Evolutionary conservation across 2,329 filamentous ascomycete species (phyloP).

Genomic region (Furcasterigmium furcatum): DNA sequence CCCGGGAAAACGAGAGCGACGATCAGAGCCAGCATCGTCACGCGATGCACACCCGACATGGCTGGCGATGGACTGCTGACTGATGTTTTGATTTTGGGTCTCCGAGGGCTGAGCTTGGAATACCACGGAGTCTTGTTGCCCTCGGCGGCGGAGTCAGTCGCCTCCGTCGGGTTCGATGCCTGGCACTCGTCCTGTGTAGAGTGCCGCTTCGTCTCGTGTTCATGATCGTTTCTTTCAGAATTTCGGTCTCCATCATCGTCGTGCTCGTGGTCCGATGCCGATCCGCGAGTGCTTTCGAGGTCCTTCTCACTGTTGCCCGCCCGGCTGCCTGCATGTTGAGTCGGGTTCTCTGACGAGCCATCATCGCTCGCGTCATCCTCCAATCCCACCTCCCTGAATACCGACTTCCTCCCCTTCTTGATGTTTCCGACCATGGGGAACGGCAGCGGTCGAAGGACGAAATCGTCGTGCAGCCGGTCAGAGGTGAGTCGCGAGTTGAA

Average conservation of each 20-base stretch:
- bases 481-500: conserved; percentile 50
- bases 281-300: too few relatives aligned
- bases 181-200: conserved; percentile 18
- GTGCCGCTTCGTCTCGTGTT: conserved; percentile 6
- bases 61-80: conserved; percentile 37
- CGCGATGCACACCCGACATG: conserved; percentile 36
- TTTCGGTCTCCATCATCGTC: neutral
- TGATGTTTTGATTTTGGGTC: conserved; percentile 39
- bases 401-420: conserved; percentile 45
- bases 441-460: conserved; percentile 29
- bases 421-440: conserved; percentile 42
- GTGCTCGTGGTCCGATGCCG: too few relatives aligned
- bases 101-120: conserved; percentile 32
- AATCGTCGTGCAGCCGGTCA: conserved; percentile 47
- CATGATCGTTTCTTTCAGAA: conserved; percentile 13
- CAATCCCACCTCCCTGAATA: conserved; percentile 50
- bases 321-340: conserved; percentile 2
- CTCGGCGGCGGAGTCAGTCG: conserved; percentile 3
- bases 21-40: conserved; percentile 45
- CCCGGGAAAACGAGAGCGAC: conserved; percentile 48
- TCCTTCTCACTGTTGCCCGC: conserved; percentile 24
- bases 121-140: conserved; percentile 32
- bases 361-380: conserved; percentile 27
- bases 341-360: conserved; percentile 3
- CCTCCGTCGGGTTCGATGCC: conserved; percentile 13